phyloP scores from a whole-genome alignment of 106 monocot genomes.

The Narthecium ossifragum region DNA sequence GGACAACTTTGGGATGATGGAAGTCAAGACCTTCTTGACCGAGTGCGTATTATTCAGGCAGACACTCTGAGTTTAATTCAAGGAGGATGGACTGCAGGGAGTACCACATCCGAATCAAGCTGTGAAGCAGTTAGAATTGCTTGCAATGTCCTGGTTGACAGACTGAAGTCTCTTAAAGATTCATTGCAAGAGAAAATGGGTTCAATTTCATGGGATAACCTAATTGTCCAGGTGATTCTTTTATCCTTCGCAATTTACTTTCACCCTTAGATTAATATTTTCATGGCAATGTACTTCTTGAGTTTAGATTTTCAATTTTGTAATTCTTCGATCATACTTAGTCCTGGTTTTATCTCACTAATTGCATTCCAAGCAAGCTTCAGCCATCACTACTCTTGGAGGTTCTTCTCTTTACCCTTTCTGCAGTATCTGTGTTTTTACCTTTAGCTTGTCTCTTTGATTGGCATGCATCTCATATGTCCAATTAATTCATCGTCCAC shows the following conservation, averaged over 20 bases:
- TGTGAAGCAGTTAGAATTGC: conserved; percentile 71
- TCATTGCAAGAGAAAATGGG: conserved; percentile 25
- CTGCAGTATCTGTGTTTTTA: too few relatives aligned
- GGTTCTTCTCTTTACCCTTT: too few relatives aligned
- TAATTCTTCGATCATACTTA: too few relatives aligned
- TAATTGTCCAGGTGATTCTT: conserved; percentile 50
- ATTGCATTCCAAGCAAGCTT: too few relatives aligned
- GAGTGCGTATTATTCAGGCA: conserved; percentile 64
- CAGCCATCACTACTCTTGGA: too few relatives aligned
- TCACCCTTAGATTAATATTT: too few relatives aligned
- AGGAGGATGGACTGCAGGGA: conserved; percentile 68
- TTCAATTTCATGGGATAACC: conserved; percentile 42
- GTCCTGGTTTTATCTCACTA: too few relatives aligned
- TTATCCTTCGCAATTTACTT: background rate
- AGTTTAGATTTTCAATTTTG: too few relatives aligned
- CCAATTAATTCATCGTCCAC: too few relatives aligned
- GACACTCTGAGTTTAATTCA: conserved; percentile 77
- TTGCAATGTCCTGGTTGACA: conserved; percentile 47
- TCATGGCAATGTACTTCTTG: too few relatives aligned
- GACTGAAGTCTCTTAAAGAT: conserved; percentile 50
- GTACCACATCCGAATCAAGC: conserved; percentile 79
- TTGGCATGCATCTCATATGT: too few relatives aligned
- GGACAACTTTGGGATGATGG: conserved; percentile 40
- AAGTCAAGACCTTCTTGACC: conserved; percentile 40
- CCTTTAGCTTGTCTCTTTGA: too few relatives aligned